phyloP scores from a whole-genome alignment of 2,329 filamentous ascomycete species.

The Berkeleyomyces rouxiae region DNA sequence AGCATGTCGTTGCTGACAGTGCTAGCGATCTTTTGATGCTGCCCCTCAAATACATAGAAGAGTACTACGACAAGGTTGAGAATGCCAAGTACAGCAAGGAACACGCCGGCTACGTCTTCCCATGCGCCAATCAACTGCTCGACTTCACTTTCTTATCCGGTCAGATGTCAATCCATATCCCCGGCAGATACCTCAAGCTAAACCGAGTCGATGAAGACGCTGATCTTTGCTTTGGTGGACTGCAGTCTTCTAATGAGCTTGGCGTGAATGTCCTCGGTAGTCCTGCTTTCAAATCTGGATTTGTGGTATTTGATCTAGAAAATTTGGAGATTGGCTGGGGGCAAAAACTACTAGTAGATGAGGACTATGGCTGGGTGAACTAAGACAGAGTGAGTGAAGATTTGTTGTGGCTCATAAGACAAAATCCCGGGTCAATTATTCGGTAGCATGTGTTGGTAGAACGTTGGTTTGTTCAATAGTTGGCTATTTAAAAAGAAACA shows the following conservation, averaged over 20 bases:
- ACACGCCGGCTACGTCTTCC: conserved; percentile 30
- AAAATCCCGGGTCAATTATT: no score
- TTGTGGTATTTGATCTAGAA: conserved; percentile 40
- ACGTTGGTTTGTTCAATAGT: no score
- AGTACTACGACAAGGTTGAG: conserved; percentile 31
- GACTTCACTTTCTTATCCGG: conserved; percentile 42
- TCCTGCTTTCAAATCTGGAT: conserved; percentile 45
- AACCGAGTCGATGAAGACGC: conserved; percentile 27
- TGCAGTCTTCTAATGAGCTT: conserved; percentile 33
- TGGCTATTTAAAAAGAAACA: no score
- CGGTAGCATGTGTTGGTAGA: no score
- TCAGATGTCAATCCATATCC: conserved; percentile 39
- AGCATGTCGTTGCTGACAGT: conserved; percentile 31
- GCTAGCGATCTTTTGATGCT: conserved; percentile 49
- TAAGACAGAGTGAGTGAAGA: no score
- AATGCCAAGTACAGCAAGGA: conserved; percentile 26
- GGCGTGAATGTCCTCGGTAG: conserved; percentile 46
- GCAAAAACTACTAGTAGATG: not conserved
- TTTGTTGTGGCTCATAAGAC: no score
- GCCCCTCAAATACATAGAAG: conserved; percentile 32
- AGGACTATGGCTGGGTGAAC: no score
- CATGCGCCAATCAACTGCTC: conserved; percentile 29
- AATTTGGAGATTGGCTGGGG: conserved; percentile 20
- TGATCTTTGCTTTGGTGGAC: conserved; percentile 48
- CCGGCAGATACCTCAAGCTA: conserved; percentile 37